phyloP scores from a whole-genome alignment of 2,329 filamentous ascomycete genomes.

The Aspergillus nomiae region DNA sequence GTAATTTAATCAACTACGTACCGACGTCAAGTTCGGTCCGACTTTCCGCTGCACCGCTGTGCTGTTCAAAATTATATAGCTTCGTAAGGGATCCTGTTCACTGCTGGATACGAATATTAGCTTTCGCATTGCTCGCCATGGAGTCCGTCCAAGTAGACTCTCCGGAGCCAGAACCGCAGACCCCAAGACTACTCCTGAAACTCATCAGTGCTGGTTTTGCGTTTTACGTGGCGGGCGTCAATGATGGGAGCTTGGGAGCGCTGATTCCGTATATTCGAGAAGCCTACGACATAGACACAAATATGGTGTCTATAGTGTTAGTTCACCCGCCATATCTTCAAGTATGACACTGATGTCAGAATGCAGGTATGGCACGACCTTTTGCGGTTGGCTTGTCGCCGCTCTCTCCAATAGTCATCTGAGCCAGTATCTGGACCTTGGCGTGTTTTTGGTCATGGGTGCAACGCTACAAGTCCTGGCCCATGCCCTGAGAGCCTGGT shows the following conservation, averaged over 20 bases:
- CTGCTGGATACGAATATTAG: neutral
- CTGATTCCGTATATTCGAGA: conserved; percentile 64
- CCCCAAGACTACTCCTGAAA: conserved; percentile 40
- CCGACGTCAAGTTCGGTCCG: neutral
- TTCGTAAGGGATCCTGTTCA: neutral
- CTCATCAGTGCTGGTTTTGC: conserved; percentile 60
- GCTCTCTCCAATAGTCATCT: conserved; percentile 56
- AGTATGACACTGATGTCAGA: neutral
- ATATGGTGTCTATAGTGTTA: conserved; percentile 55
- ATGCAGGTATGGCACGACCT: conserved; percentile 56
- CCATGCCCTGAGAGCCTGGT: conserved; percentile 57
- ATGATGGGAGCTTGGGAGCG: conserved; percentile 66
- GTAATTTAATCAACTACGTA: neutral
- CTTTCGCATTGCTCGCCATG: neutral
- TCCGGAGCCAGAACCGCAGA: neutral
- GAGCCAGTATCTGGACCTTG: conserved; percentile 55
- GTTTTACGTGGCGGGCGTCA: conserved; percentile 67
- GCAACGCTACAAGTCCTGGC: conserved; percentile 53
- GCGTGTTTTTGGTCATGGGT: conserved; percentile 59
- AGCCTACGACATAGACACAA: conserved; percentile 57
- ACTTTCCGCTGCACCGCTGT: neutral
- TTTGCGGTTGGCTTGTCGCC: conserved; percentile 62
- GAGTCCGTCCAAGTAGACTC: conserved; percentile 3
- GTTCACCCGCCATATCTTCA: conserved; percentile 14
- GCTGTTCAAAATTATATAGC: neutral